Evolutionary conservation across 176 grass and related monocot species (phyloP), one percentile per base, ranked within the genome.

Genomic region (Pontederia crassipes): DNA sequence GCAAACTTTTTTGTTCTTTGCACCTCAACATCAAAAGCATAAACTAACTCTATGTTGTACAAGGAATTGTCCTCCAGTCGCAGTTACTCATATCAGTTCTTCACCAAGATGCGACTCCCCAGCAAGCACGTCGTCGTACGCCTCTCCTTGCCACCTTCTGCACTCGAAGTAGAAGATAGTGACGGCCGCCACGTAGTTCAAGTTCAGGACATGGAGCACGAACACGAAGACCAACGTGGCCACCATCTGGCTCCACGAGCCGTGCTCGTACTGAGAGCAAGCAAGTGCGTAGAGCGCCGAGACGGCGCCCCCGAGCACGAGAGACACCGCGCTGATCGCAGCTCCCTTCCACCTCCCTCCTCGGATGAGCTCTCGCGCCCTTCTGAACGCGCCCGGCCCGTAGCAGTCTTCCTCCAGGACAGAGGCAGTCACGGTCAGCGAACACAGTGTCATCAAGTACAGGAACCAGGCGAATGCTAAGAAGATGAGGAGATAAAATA

Each of bases 281-380:
- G 0, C 32, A 14, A 17, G 8, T 0, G 12, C 14, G 4, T 9
- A 6, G 0, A 46, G 17, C 28, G 15, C 51, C 10, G 11, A 18
- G 24, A 13, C 49, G 18, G 24, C 45, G 48, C 61, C 24, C 15
- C 35, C 20, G 16, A 67, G 14, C 13, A 55, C 50, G 1, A 17
- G 10, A 8, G 17, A 2, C 3, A 67, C 50, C 14, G 54, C 11
- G 12, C 9, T 54, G 2, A 55, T 67, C 51, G 8, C 6, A 17
- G 54, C 17, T 32, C 49, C 65, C n/a, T 55, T 27, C 65, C 17
- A 54, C 65, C 51, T 67, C 10, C 50, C 54, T 14, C 27, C 50
- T 50, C 15, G 11, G 50, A 67, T 20, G 65, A 67, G 65, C 27
- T 67, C 27, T 51, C 35, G 4, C 5, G 65, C 65, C 18, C 65